phyloP scores from a whole-genome alignment of 345 rosid species.

The Eucalyptus marginata region DNA sequence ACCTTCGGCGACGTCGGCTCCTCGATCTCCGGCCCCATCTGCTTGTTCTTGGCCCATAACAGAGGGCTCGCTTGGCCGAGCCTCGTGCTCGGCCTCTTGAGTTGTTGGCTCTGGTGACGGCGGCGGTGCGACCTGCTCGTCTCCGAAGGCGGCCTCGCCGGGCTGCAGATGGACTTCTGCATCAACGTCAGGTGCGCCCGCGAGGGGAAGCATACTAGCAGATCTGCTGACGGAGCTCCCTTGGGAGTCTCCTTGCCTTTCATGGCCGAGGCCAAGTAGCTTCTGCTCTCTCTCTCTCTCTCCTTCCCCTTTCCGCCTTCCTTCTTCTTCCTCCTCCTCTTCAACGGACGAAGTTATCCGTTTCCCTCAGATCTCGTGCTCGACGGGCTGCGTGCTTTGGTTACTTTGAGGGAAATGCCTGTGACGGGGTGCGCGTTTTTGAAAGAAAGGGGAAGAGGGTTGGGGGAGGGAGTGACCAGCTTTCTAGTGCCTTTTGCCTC shows the following conservation, averaged over 20 bases:
- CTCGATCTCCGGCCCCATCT: slow-evolving; percentile 27
- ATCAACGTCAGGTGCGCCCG: slow-evolving; percentile 52
- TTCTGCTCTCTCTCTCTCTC: not conserved
- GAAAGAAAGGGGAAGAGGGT: slow-evolving; percentile 1
- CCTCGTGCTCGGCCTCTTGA: slow-evolving; percentile 22
- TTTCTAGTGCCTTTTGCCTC: not conserved
- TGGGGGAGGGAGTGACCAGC: not conserved
- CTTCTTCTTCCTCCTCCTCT: not conserved
- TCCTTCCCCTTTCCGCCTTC: not conserved
- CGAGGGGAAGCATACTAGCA: slow-evolving; percentile 80
- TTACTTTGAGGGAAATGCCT: not conserved
- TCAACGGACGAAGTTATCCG: not conserved
- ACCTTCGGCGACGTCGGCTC: slow-evolving; percentile 93
- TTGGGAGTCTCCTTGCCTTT: slow-evolving; percentile 54
- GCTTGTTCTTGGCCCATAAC: slow-evolving; percentile 55
- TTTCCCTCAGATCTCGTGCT: not conserved
- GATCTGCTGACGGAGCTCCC: slow-evolving; percentile 59
- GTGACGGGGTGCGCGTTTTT: not conserved
- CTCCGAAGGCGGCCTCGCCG: slow-evolving; percentile 36
- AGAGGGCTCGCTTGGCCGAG: slow-evolving; percentile 39
- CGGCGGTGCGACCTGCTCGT: slow-evolving; percentile 28
- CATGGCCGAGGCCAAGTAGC: slow-evolving; percentile 10
- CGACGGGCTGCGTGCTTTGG: not conserved
- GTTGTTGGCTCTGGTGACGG: slow-evolving; percentile 11
- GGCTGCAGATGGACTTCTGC: slow-evolving; percentile 69